Conservation (phyloP, 768 basidiomycete species). For the Pleurotus eryngii region DNA sequence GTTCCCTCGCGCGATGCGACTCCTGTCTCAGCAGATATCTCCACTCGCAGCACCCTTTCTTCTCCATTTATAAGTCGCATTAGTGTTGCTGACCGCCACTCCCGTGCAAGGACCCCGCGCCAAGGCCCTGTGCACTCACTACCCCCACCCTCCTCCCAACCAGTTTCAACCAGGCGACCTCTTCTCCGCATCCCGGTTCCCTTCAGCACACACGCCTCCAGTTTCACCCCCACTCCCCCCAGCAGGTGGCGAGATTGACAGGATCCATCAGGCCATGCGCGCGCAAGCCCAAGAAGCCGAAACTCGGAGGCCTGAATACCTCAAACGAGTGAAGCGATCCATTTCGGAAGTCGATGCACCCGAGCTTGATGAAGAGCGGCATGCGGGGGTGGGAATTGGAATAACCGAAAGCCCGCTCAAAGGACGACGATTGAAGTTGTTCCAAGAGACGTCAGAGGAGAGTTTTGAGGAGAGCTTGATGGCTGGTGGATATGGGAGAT, state of each 20-base stretch:
- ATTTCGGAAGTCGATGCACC: conserved; percentile 37
- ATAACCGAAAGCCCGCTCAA: conserved; percentile 69
- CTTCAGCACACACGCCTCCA: conserved; percentile 19
- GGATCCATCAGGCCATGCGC: conserved; percentile 51
- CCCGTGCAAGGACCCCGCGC: conserved; percentile 13
- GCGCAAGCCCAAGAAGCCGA: conserved; percentile 53
- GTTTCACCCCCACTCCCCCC: conserved; percentile 22
- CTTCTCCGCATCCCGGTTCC: conserved; percentile 22
- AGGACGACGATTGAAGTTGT: conserved; percentile 69
- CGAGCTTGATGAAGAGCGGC: conserved; percentile 25
- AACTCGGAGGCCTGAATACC: conserved; percentile 66
- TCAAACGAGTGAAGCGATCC: conserved; percentile 55
- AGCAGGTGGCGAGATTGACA: conserved; percentile 55
- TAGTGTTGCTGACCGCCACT: conserved; percentile 22
- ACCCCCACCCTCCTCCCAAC: conserved; percentile 11
- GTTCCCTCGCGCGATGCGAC: conserved; percentile 14
- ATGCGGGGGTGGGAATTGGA: conserved; percentile 37
- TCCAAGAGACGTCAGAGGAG: conserved; percentile 80
- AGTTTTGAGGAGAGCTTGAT: conserved; percentile 84
- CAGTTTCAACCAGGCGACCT: conserved; percentile 23
- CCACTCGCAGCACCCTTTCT: conserved; percentile 33
- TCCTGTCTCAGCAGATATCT: conserved; percentile 24
- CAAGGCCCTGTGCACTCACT: conserved; percentile 13
- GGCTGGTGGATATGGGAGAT: conserved; percentile 77
- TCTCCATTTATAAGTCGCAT: conserved; percentile 46